A percentile compares a stretch with the other conserved stretches of the same genome.
Conservation (phyloP, 805 yeast genomes). For the Candida silvicultrix region DNA sequence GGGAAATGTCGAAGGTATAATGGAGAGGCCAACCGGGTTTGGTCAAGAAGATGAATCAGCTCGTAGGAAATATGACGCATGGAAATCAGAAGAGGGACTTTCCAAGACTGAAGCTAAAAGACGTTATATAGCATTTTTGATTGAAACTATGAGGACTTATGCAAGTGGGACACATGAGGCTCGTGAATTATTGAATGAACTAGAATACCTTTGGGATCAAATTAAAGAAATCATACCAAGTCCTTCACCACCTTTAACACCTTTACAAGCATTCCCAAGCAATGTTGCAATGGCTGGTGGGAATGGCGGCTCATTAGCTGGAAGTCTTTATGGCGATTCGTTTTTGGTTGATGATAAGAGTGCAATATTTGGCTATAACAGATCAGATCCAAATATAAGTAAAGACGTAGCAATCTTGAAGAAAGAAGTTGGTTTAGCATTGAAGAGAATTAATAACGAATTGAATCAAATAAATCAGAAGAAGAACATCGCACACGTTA, state of each 20-base stretch:
- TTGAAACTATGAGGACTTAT: constrained; percentile 66
- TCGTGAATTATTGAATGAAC: constrained; percentile 54
- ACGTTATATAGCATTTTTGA: constrained; percentile 56
- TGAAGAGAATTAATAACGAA: constrained; percentile 20
- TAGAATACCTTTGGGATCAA: constrained; percentile 73
- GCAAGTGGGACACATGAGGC: constrained; percentile 66
- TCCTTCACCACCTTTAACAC: constrained; percentile 11
- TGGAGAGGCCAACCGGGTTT: constrained; percentile 59
- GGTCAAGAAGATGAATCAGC: constrained; percentile 61
- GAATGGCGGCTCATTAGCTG: constrained; percentile 2
- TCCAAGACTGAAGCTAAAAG: constrained; percentile 68
- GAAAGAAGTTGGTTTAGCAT: constrained; percentile 19
- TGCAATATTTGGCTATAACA: background rate
- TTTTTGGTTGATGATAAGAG: background rate
- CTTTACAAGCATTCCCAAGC: background rate
- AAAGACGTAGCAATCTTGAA: constrained; percentile 17
- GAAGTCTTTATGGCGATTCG: background rate
- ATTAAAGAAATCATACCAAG: constrained; percentile 39
- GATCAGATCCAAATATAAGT: constrained; percentile 6
- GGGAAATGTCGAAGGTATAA: constrained; percentile 68
- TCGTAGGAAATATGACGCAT: constrained; percentile 76
- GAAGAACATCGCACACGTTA: background rate
- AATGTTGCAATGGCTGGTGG: constrained; percentile 1
- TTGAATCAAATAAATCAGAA: constrained; percentile 6
- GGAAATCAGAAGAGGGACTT: constrained; percentile 72